Evolutionary conservation across 2,329 filamentous ascomycete genomes (phyloP), one percentile per base, ranked within the genome.

Genomic region (Cladosporium phlei): DNA sequence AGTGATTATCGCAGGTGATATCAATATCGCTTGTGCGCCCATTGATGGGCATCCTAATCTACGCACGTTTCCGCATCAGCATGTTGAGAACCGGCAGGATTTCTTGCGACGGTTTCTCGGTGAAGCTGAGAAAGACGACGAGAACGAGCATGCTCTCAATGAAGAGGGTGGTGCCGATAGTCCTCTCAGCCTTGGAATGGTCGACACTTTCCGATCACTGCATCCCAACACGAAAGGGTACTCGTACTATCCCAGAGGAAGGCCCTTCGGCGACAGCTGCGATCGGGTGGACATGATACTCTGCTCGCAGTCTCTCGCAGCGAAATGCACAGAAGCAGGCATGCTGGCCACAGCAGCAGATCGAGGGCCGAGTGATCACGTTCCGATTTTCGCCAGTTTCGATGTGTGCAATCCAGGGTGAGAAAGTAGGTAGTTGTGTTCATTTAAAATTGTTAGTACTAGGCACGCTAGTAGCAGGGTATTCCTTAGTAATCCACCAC

Each of bases 281-380:
- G 76, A 79, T 62, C 60, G 75, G 22, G 74, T 78, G 1, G 76
- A 79, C 55, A 63, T 76, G 57, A 67, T 76, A 17, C 59, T 79
- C 46, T 65, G 67, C 14, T 76, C 71, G 3, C 62, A 52, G 39
- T 49, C 37, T 1, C 51, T 75, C 8, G 66, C 67, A 45, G 65
- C 63, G 4, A 55, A 58, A 39, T 48, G 74, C 4, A 56, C 47
- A 11, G 59, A 55, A 11, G 66, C 65, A 35, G 69, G 66, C 3
- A 72, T 74, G 12, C 58, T 68, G 47, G 69, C 70, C 21, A 69
- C 58, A 19, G 52, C 63, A 12, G 56, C 51, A 49, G 75, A 77
- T 50, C 64, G 76, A 29, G 74, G 73, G 1, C 66, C 69, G 2
- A 78, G 75, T 57, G 75, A 79, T 60, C 75, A 78, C 63, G 73